Base-by-base conservation (phyloP, 2,329 filamentous ascomycete genomes). In the Beauveria sp. region DNA sequence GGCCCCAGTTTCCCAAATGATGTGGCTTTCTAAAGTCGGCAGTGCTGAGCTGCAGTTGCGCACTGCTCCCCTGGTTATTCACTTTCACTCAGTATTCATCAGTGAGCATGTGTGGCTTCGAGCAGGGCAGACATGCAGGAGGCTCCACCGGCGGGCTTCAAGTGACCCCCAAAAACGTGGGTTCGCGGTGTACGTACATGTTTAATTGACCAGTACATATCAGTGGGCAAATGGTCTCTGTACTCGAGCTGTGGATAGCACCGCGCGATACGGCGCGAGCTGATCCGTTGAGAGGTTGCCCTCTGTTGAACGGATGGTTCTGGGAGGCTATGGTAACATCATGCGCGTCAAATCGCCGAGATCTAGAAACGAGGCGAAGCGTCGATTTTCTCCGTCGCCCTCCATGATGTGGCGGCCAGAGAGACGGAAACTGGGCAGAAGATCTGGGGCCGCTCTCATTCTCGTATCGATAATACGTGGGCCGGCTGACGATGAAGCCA, bases 121-220 rank as follows among this genome's bases (percentile, higher is more conserved):
- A 38, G 34, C 34, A 38, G 34, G 34, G 34, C 6, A 34, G 6
- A 5, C 22, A n/a, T 57, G 28, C 54, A 40, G 43, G 54, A 20
- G 54, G 30, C 22, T 12, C 26, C 18, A 34, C 42, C 22, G 24
- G 38, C 6, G 20, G 20, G 20, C 30, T 42, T 45, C 42, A 34
- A 56, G 12, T 57, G 3, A 56, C 53, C 53, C 53, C 46, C 30
- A 38, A 54, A 56, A 57, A 57, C 43, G 43, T 57, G 54, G 54
- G 30, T 47, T 38, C 18, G 10, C 26, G 42, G 42, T 52, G 50
- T 20, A n/a, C 16, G 30, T 30, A 40, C 34, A 38, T 51, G 10
- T 20, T 30, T 20, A 38, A 38, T 38, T 50, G 47, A 18, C 47
- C 5, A 18, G 22, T n/a, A 24, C 24, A 49, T 18, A 49, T 50